phyloP scores from a whole-genome alignment of 768 basidiomycete species.

The Lentinus tigrinus region DNA sequence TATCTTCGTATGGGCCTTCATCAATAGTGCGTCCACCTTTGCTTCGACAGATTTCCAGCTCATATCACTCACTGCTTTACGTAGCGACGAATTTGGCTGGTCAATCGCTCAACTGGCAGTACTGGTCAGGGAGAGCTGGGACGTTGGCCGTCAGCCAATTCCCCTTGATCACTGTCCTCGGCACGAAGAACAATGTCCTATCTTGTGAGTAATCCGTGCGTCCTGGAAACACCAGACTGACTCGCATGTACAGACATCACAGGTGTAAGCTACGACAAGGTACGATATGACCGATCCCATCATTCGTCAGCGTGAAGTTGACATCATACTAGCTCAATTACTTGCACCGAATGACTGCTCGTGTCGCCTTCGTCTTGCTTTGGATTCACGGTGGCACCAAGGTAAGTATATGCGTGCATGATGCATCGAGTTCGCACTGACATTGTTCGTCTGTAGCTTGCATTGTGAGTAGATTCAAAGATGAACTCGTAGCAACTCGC shows the following conservation, averaged over 20 bases:
- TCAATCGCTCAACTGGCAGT: conserved; percentile 18
- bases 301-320: neutral
- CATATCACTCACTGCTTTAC: neutral
- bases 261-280: conserved; percentile 48
- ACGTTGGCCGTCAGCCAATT: conserved; percentile 48
- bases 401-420: conserved; percentile 22
- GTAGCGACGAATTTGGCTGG: conserved; percentile 27
- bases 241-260: conserved; percentile 40
- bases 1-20: conserved; percentile 28
- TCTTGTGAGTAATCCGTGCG: conserved; percentile 29
- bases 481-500: neutral
- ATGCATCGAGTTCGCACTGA: neutral
- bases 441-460: neutral
- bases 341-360: conserved; percentile 49
- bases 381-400: conserved; percentile 49
- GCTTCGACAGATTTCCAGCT: neutral
- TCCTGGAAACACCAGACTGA: neutral
- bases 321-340: conserved; percentile 33
- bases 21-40: conserved; percentile 23
- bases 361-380: conserved; percentile 44
- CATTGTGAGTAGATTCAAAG: neutral
- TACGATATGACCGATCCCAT: conserved; percentile 21
- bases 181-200: conserved; percentile 60
- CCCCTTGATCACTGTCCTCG: conserved; percentile 55
- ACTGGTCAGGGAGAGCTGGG: conserved; percentile 38